These are phyloP conservation scores for Flaveria ramosissima DNA, from an alignment of 129 eudicot genomes.

Conservation along the genomic window DNA sequence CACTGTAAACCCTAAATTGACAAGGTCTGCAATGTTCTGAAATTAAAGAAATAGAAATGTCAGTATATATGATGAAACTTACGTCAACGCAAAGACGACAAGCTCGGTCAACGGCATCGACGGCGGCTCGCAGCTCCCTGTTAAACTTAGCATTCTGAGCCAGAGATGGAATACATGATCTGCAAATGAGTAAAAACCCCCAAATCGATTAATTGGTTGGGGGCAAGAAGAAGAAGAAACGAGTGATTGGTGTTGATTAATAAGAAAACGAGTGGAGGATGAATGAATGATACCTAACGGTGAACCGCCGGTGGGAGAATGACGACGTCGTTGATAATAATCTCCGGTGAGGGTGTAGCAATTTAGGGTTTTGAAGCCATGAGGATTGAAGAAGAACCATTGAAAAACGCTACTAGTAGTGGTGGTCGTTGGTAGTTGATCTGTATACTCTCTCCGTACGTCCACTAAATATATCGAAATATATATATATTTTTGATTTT, in stretches of 20 bases:
- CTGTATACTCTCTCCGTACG: too few species aligned
- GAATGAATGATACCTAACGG: conserved; percentile 44
- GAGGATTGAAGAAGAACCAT: too few species aligned
- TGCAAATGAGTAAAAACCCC: background rate
- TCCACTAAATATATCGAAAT: too few species aligned
- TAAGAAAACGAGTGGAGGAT: too few species aligned
- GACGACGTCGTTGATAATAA: conserved; percentile 22
- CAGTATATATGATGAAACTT: conserved; percentile 4
- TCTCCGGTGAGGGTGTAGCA: conserved; percentile 24
- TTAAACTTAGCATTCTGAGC: conserved; percentile 67
- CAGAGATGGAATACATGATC: conserved; percentile 68
- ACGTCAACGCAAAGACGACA: conserved; percentile 89
- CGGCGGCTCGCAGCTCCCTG: conserved; percentile 73
- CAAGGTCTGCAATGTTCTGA: too few species aligned
- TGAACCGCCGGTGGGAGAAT: conserved; percentile 39
- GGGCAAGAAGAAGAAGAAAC: conserved; percentile 7
- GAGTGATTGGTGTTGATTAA: conserved; percentile 12
- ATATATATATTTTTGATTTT: too few species aligned
- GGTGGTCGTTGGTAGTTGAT: too few species aligned
- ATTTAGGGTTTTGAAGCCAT: conserved; percentile 27
- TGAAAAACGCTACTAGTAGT: too few species aligned
- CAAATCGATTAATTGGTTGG: background rate
- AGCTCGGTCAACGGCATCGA: conserved; percentile 77
- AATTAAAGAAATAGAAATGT: background rate
- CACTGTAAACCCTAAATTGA: too few species aligned